A percentile compares a stretch with the other conserved stretches of the same genome.
Evolutionary conservation across 2,329 filamentous ascomycete genomes (phyloP).

Genomic region (Xylariaceae sp.): DNA sequence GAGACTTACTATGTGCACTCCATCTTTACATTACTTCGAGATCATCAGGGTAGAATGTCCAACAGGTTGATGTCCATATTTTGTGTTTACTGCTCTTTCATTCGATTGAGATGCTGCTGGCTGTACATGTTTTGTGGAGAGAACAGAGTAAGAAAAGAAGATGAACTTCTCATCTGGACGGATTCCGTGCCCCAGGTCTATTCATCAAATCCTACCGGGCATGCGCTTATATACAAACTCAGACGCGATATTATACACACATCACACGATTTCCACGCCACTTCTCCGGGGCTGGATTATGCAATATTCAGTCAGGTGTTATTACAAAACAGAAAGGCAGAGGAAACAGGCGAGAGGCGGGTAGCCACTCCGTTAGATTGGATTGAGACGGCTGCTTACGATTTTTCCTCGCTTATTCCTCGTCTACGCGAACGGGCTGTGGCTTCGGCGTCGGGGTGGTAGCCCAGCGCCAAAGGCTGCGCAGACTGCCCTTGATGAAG

Average conservation of each 20-base stretch:
- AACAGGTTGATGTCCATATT: not conserved
- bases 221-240: not conserved
- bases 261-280: not conserved
- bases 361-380: not conserved
- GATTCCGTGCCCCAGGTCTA: not conserved
- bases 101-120: not conserved
- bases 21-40: not conserved
- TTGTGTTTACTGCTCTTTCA: not conserved
- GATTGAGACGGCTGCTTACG: not conserved
- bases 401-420: slow-evolving; percentile 9
- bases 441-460: slow-evolving; percentile 34
- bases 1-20: not conserved
- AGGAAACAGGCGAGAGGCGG: not conserved
- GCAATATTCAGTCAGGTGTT: not conserved
- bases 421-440: slow-evolving; percentile 4
- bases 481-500: slow-evolving; percentile 57
- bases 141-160: not conserved
- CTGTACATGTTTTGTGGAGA: not conserved
- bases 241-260: not conserved
- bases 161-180: not conserved
- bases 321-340: not conserved
- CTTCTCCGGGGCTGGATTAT: not conserved
- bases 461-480: slow-evolving; percentile 48
- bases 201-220: not conserved
- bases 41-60: not conserved